Evolutionary conservation across 2,329 filamentous ascomycete species (phyloP).

Genomic region (Paraphoma chrysanthemicola): DNA sequence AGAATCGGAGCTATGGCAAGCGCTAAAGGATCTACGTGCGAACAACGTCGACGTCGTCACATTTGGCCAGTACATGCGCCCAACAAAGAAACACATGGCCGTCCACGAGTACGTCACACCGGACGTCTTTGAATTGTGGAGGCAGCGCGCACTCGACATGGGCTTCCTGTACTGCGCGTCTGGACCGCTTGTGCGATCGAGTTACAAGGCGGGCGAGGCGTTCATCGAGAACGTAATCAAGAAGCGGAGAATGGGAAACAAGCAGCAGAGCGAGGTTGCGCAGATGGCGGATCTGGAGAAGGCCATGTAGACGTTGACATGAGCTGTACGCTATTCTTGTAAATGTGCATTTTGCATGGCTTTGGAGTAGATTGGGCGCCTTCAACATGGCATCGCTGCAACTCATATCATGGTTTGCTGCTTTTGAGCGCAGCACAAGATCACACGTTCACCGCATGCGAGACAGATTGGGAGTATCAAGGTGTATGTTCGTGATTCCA

Average conservation of each 20-base stretch:
- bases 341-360: neutral
- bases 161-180: slow-evolving; percentile 97
- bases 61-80: slow-evolving; percentile 99
- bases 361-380: neutral
- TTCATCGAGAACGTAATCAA: slow-evolving; percentile 98
- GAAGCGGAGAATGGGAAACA: slow-evolving; percentile 60
- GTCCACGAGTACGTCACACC: slow-evolving; percentile 95
- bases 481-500: neutral
- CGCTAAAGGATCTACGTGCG: slow-evolving; percentile 79
- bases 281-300: neutral
- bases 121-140: slow-evolving; percentile 89
- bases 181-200: slow-evolving; percentile 89
- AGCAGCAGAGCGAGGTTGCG: slow-evolving; percentile 14
- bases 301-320: neutral
- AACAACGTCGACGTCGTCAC: slow-evolving; percentile 91
- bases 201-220: slow-evolving; percentile 96
- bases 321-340: neutral
- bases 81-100: slow-evolving; percentile 96
- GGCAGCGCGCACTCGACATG: slow-evolving; percentile 86
- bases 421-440: neutral
- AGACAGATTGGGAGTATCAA: too few relatives aligned
- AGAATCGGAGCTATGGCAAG: slow-evolving; percentile 82
- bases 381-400: neutral
- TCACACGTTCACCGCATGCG: neutral
- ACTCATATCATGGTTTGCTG: neutral